A percentile compares a stretch with the other conserved stretches of the same genome.
These are phyloP conservation scores for Tylopilus balloui DNA, from an alignment of 768 basidiomycete species.

Conservation along the genomic window DNA sequence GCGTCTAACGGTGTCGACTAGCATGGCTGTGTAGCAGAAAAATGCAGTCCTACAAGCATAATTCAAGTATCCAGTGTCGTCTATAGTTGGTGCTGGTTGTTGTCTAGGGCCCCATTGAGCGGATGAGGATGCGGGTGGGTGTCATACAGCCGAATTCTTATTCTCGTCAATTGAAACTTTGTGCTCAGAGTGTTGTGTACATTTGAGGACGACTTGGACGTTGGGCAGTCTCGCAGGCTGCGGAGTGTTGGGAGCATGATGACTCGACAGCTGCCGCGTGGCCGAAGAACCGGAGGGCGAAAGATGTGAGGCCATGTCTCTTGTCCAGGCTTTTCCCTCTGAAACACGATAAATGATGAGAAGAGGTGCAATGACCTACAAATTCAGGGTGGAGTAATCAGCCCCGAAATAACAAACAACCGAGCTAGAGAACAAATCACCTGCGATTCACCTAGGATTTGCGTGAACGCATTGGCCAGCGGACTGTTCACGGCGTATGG, in stretches of 20 bases:
- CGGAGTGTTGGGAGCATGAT: neutral
- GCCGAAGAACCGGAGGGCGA: neutral
- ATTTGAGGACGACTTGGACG: slow-evolving; percentile 17
- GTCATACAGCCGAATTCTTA: slow-evolving; percentile 5
- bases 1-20: neutral
- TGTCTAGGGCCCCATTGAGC: neutral
- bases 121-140: neutral
- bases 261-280: slow-evolving; percentile 12
- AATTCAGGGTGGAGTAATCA: neutral
- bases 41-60: neutral
- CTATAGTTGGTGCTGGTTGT: neutral
- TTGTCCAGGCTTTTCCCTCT: slow-evolving; percentile 41
- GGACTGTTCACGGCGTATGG: slow-evolving; percentile 24
- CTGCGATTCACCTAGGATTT: slow-evolving; percentile 30
- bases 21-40: neutral
- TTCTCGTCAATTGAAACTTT: slow-evolving; percentile 7
- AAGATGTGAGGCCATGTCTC: slow-evolving; percentile 14
- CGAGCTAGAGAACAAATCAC: slow-evolving; percentile 4
- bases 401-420: neutral
- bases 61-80: no score
- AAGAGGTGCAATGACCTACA: slow-evolving; percentile 43
- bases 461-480: slow-evolving; percentile 27
- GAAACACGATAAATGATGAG: slow-evolving; percentile 47
- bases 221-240: slow-evolving; percentile 2
- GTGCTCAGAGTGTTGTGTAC: neutral